Percentiles rank a stretch among this genome's conserved stretches.
phyloP scores from a whole-genome alignment of 2,329 filamentous ascomycete species.

The Penicillium decumbens region DNA sequence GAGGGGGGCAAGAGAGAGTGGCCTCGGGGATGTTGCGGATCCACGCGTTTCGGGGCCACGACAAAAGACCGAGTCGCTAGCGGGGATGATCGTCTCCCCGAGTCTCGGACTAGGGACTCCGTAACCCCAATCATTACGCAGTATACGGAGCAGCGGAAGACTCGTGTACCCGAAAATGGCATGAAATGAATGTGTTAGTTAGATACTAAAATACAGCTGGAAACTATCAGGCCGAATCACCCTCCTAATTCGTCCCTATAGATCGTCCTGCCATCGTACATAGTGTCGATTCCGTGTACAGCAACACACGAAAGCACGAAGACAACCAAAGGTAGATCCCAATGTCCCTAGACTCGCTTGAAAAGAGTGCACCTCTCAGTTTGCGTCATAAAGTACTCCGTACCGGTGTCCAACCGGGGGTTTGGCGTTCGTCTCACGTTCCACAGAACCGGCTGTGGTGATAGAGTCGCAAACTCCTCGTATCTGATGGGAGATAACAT shows the following conservation, averaged over 20 bases:
- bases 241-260: neutral
- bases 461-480: neutral
- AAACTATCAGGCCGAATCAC: neutral
- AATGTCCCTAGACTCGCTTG: neutral
- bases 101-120: neutral
- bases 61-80: slow-evolving; percentile 15
- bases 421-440: slow-evolving; percentile 1
- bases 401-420: neutral
- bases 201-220: neutral
- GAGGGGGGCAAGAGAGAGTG: slow-evolving; percentile 5
- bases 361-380: neutral
- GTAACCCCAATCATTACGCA: neutral
- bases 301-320: neutral
- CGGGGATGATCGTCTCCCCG: slow-evolving; percentile 16
- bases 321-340: neutral
- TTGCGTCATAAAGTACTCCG: neutral
- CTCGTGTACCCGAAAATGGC: no score
- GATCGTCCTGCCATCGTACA: neutral
- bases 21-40: slow-evolving; percentile 20
- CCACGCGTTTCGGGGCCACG: slow-evolving; percentile 23
- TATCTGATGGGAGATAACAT: neutral
- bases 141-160: no score
- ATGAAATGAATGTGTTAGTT: neutral
- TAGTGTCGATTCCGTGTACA: neutral
- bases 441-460: slow-evolving; percentile 9